Conservation (phyloP, 805 yeast species). For the Candida adriatica region DNA sequence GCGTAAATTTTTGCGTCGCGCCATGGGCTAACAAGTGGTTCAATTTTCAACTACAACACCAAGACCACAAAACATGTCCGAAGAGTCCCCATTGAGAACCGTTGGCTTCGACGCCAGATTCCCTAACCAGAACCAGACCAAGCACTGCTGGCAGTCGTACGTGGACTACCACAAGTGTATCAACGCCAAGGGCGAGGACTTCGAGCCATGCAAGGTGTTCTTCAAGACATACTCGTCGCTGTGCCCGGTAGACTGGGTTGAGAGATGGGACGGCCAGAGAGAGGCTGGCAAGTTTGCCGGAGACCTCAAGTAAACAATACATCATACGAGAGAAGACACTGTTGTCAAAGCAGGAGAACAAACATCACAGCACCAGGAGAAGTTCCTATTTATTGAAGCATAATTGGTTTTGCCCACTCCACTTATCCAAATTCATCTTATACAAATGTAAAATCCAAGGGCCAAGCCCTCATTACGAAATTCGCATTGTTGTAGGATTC, state of each 20-base stretch:
- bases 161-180: constrained; percentile 98
- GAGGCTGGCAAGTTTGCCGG: constrained; percentile 51
- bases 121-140: constrained; percentile 96
- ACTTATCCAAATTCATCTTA: neutral
- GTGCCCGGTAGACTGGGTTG: constrained; percentile 82
- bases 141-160: constrained; percentile 97
- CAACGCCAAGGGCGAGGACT: constrained; percentile 95
- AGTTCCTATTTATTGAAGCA: constrained; percentile 8
- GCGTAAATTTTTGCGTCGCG: constrained; percentile 5
- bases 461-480: constrained; percentile 6
- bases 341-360: neutral
- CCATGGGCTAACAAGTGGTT: no score
- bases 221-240: constrained; percentile 83
- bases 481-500: no score
- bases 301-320: constrained; percentile 29
- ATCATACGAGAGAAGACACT: constrained; percentile 1
- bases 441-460: constrained; percentile 3
- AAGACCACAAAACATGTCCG: no score
- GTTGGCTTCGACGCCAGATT: constrained; percentile 87
- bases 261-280: constrained; percentile 86
- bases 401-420: constrained; percentile 1
- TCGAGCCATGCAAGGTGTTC: constrained; percentile 95
- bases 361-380: neutral
- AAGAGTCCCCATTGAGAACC: constrained; percentile 43
- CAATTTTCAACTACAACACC: no score